phyloP scores from a whole-genome alignment of 106 monocot species.

The Platanthera guangdongensis region DNA sequence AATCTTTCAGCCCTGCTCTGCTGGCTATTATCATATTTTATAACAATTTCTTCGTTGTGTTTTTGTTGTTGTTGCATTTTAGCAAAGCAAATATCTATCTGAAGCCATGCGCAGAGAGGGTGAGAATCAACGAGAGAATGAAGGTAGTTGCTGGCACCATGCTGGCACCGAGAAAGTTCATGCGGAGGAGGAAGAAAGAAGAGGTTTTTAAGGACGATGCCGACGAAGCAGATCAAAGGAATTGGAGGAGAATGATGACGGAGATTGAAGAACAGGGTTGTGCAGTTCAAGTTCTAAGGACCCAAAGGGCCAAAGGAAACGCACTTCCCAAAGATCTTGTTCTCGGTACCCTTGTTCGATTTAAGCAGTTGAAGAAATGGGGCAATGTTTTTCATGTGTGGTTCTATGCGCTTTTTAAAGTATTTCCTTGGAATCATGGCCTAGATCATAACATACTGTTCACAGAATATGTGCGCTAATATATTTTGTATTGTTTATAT shows the following conservation, averaged over 20 bases:
- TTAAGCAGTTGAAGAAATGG: constrained; percentile 96
- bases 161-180: constrained; percentile 88
- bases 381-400: constrained; percentile 28
- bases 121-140: constrained; percentile 33
- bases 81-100: constrained; percentile 35
- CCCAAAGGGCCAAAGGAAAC: constrained; percentile 30
- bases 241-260: constrained; percentile 80
- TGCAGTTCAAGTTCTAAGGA: constrained; percentile 51
- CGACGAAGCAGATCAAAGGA: constrained; percentile 64
- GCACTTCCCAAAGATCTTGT: constrained; percentile 71
- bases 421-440: too few relatives aligned
- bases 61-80: not conserved
- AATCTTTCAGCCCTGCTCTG: not conserved
- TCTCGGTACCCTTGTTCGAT: constrained; percentile 78
- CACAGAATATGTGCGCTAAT: too few relatives aligned
- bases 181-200: constrained; percentile 78
- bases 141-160: constrained; percentile 59
- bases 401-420: too few relatives aligned
- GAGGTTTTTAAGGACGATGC: constrained; percentile 72
- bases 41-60: not conserved
- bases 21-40: not conserved
- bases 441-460: too few relatives aligned
- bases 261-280: constrained; percentile 76
- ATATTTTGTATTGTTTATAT: too few relatives aligned
- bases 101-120: constrained; percentile 7